Base-by-base conservation (phyloP, 257 asterid genomes). In the Parsonsia alboflavescens region DNA sequence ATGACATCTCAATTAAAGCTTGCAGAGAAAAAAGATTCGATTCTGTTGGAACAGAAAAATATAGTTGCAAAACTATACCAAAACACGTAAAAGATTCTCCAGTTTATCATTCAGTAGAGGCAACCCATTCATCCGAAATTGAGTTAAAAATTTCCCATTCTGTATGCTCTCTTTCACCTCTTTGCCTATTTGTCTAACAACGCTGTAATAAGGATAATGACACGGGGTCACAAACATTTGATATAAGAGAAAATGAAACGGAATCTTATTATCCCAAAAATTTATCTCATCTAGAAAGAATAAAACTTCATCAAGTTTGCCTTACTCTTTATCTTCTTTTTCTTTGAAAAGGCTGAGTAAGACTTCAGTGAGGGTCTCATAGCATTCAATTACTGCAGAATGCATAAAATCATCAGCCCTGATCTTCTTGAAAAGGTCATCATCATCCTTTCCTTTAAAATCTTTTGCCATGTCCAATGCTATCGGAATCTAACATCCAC, bases 401-500 rank as follows among this genome's bases (percentile, higher is more conserved):
- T 77, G 85, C 99, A 95, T 92, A 82, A 90, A 95, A 53, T 86
- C 93, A 61, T 95, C 99, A 69, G 74, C 86, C 79, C 75, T 87
- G 62, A 95, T 95, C 89, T 89, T 95, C 93, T 85, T 84, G 86
- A 92, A 86, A 77, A 95, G 89, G 58, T 95, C 99, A 78, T 82
- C 90, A 77, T 95, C 98, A 62, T 91, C 97, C 84, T 80, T 84
- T 80, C 86, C 96, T 76, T 80, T 92, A 83, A 83, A 84, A 83
- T 89, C 98, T 84, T 92, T 92, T 64, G 96, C 99, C 98, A 95
- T 95, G 87, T 92, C 99, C 82, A 95, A 82, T 46, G 97, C 99
- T 76, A 92, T 95, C 50, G 99, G 99, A 87, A 95, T 95, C 99
- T 95, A 81, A 68, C 36, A 77, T 73, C 82, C 77, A 67, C 42